These are phyloP conservation scores for Amanita exitialis DNA, from an alignment of 768 basidiomycete species.

Conservation along the genomic window DNA sequence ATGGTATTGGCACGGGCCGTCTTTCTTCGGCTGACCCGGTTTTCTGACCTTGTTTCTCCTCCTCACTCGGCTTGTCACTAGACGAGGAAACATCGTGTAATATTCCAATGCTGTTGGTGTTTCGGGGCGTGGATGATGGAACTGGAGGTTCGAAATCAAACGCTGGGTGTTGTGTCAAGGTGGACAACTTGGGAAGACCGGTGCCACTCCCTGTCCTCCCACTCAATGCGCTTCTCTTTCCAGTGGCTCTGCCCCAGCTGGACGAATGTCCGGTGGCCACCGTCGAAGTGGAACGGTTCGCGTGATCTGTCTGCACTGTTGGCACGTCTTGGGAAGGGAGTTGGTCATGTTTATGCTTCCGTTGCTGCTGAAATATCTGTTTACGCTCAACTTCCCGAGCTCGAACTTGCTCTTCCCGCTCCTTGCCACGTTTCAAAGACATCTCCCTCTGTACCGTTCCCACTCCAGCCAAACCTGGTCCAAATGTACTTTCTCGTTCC, in stretches of 20 bases:
- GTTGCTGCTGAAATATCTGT: constrained; percentile 9
- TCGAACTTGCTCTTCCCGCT: constrained; percentile 23
- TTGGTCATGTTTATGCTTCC: constrained; percentile 10
- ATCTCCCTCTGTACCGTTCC: constrained; percentile 32
- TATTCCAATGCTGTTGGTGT: constrained; percentile 12
- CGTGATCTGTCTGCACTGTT: constrained; percentile 25
- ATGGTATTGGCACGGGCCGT: constrained; percentile 22
- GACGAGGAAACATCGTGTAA: constrained; percentile 15
- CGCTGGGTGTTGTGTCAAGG: constrained; percentile 40
- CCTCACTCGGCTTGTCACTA: constrained; percentile 18
- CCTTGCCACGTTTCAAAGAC: constrained; percentile 29
- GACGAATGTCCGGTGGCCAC: constrained; percentile 27
- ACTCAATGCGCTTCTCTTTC: constrained; percentile 22
- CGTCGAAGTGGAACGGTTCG: constrained; percentile 31
- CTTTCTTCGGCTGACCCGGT: constrained; percentile 18
- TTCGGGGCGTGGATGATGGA: constrained; percentile 30
- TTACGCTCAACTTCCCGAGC: constrained; percentile 13
- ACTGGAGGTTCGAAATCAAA: constrained; percentile 66
- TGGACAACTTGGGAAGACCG: constrained; percentile 22
- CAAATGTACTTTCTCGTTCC: constrained; percentile 26
- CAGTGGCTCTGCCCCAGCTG: constrained; percentile 48
- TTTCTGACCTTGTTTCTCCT: constrained; percentile 14
- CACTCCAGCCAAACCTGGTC: constrained; percentile 34
- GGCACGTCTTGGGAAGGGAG: constrained; percentile 13
- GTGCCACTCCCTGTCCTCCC: constrained; percentile 16